Percentiles rank a stretch among this genome's conserved stretches.
These are phyloP conservation scores for Globisporangium mamillatum DNA, from an alignment of 352 stramenopile species.

Conservation along the genomic window DNA sequence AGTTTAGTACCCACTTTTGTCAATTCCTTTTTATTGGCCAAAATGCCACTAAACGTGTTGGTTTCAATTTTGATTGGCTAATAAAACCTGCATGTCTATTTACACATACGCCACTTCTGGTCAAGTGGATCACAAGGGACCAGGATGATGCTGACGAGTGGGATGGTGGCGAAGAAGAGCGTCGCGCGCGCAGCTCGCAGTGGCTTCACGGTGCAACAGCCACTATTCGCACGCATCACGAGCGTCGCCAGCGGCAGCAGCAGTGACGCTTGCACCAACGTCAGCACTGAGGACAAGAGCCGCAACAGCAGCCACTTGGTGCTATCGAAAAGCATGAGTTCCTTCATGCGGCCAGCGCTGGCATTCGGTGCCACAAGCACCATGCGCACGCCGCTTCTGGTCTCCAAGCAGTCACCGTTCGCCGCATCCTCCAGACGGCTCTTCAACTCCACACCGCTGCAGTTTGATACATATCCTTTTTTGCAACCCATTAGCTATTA, in stretches of 20 bases:
- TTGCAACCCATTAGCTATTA: not conserved
- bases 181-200: not conserved
- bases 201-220: not conserved
- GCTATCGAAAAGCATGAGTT: not conserved
- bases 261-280: not conserved
- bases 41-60: not conserved
- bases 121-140: not conserved
- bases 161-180: slow-evolving; percentile 6
- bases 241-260: not conserved
- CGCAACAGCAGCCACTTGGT: not conserved
- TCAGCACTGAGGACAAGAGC: not conserved
- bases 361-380: not conserved
- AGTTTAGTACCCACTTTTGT: not conserved
- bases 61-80: not conserved
- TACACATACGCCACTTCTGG: not conserved
- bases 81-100: not conserved
- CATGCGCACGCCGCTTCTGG: not conserved
- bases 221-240: not conserved
- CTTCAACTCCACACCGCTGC: slow-evolving; percentile 20
- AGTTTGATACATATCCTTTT: slow-evolving; percentile 26
- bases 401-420: not conserved
- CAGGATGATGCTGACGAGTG: not conserved
- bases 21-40: not conserved
- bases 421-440: not conserved
- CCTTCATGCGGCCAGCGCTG: not conserved